phyloP scores from a whole-genome alignment of 208 protist genomes.

The Entamoeba invadens region DNA sequence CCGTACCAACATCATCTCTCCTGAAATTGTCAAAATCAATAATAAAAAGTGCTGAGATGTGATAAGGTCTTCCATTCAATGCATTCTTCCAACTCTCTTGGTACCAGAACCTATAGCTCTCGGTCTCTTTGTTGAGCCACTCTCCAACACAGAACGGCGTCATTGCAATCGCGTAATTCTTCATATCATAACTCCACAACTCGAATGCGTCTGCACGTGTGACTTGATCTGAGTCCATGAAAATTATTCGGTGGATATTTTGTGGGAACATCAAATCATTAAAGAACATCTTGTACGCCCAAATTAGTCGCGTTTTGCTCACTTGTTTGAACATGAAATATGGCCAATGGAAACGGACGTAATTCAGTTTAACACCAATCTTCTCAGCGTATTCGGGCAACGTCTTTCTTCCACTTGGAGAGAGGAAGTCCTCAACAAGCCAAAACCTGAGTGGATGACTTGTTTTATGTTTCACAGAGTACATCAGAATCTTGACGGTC shows the following conservation, averaged over 20 bases:
- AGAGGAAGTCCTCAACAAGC: slow-evolving; percentile 88
- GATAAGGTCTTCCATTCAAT: slow-evolving; percentile 72
- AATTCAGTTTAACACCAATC: slow-evolving; percentile 71
- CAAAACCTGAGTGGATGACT: slow-evolving; percentile 85
- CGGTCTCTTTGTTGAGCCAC: slow-evolving; percentile 6
- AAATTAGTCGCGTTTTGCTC: slow-evolving; percentile 91
- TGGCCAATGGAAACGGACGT: slow-evolving; percentile 94
- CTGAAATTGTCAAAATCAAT: slow-evolving; percentile 69
- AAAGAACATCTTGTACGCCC: slow-evolving; percentile 97
- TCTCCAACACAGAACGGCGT: slow-evolving; percentile 26
- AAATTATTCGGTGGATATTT: slow-evolving; percentile 82
- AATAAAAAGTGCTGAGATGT: slow-evolving; percentile 84
- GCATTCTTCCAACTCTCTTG: slow-evolving; percentile 75
- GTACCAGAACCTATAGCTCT: slow-evolving; percentile 55
- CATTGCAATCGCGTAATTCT: slow-evolving; percentile 24
- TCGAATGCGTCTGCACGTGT: slow-evolving; percentile 64
- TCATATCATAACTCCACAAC: slow-evolving; percentile 82
- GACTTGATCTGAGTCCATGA: slow-evolving; percentile 92
- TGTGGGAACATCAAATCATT: slow-evolving; percentile 87
- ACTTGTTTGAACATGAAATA: slow-evolving; percentile 74
- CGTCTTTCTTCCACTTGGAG: slow-evolving; percentile 70
- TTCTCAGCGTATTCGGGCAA: slow-evolving; percentile 56
- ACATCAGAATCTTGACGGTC: slow-evolving; percentile 93
- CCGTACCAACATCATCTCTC: slow-evolving; percentile 64
- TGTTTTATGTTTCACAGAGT: slow-evolving; percentile 68